Evolutionary conservation across 2,329 filamentous ascomycete genomes (phyloP).

Genomic region (Colletotrichum tamarilloi): DNA sequence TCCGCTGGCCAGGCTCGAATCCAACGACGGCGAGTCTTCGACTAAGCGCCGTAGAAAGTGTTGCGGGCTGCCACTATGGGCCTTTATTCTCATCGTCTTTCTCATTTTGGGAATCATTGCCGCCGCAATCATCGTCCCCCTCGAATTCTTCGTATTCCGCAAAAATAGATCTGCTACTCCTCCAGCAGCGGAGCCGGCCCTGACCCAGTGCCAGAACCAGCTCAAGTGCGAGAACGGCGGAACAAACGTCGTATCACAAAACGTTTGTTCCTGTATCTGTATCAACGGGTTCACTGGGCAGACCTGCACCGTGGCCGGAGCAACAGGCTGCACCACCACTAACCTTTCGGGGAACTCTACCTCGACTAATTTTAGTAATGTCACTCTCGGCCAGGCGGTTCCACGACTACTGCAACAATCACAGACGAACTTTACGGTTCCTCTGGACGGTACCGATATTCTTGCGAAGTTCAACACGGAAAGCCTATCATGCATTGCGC

Average conservation of each 20-base stretch:
- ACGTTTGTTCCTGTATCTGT: slow-evolving; percentile 86
- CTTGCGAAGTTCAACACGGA: slow-evolving; percentile 80
- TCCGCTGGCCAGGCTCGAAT: slow-evolving; percentile 25
- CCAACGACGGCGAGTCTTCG: slow-evolving; percentile 39
- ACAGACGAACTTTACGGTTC: slow-evolving; percentile 77
- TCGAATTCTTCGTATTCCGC: slow-evolving; percentile 72
- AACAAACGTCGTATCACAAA: slow-evolving; percentile 74
- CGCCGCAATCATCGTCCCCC: slow-evolving; percentile 84
- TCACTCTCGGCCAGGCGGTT: slow-evolving; percentile 84
- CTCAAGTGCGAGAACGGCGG: slow-evolving; percentile 84
- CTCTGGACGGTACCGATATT: slow-evolving; percentile 76
- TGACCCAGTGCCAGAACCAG: slow-evolving; percentile 67
- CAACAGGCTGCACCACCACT: slow-evolving; percentile 65
- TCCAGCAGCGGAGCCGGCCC: slow-evolving; percentile 46
- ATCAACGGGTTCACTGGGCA: slow-evolving; percentile 83
- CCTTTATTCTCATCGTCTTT: slow-evolving; percentile 74
- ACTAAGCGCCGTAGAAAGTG: slow-evolving; percentile 68
- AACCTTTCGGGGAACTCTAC: slow-evolving; percentile 53
- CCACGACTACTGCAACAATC: slow-evolving; percentile 77
- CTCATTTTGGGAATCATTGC: slow-evolving; percentile 78
- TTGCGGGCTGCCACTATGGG: slow-evolving; percentile 87
- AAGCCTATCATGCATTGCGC: slow-evolving; percentile 82
- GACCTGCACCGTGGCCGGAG: slow-evolving; percentile 59
- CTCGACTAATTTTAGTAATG: slow-evolving; percentile 64
- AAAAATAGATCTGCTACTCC: slow-evolving; percentile 51